These are phyloP conservation scores for Cicer bijugum DNA, from an alignment of 306 rosid genomes.

Conservation along the genomic window DNA sequence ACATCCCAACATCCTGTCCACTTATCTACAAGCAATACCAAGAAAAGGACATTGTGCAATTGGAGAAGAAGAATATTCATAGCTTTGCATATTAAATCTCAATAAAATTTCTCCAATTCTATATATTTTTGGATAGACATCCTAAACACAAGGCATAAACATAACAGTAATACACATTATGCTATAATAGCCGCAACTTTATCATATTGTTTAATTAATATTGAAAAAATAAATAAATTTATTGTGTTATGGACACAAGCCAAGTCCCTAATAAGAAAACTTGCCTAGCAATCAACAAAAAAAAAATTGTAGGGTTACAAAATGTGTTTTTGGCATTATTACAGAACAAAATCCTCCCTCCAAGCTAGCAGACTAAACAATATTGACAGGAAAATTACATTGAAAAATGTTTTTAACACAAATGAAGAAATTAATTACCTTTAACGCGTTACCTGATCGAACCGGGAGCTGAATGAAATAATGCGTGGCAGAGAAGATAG, in stretches of 20 bases:
- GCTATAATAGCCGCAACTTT: neutral
- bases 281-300: neutral
- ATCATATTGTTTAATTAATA: neutral
- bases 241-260: neutral
- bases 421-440: slow-evolving; percentile 3
- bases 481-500: slow-evolving; percentile 17
- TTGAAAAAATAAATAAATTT: neutral
- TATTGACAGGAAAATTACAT: neutral
- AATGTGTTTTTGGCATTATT: neutral
- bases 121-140: neutral
- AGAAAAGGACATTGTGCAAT: neutral
- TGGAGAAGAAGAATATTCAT: neutral
- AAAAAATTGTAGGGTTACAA: neutral
- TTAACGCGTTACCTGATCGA: slow-evolving; percentile 34
- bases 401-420: neutral
- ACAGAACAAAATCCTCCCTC: neutral
- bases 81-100: slow-evolving; percentile 14
- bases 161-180: neutral
- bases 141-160: neutral
- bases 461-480: slow-evolving; percentile 19
- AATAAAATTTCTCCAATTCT: neutral
- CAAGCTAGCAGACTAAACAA: neutral
- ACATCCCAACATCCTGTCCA: too few species aligned
- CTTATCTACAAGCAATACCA: too few species aligned
- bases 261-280: neutral